phyloP scores from a whole-genome alignment of 2,329 filamentous ascomycete species.

The Colletotrichum acutatum region DNA sequence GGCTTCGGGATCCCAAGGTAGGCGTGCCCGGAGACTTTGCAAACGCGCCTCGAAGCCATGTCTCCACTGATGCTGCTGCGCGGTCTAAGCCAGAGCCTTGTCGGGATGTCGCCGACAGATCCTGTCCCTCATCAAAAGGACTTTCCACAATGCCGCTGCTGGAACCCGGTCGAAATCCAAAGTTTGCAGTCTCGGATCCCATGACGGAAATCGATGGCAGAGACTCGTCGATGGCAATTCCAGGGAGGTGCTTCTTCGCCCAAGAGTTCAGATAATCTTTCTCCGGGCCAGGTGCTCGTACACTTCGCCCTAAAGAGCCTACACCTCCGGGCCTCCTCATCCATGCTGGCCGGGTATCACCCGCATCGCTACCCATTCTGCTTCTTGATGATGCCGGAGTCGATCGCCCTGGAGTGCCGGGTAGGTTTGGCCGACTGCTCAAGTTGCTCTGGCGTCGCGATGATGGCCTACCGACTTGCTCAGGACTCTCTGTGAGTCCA shows the following conservation, averaged over 20 bases:
- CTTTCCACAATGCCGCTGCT: conserved; percentile 60
- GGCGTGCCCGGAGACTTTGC: conserved; percentile 68
- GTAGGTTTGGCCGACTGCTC: conserved; percentile 44
- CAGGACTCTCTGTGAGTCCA: conserved; percentile 27
- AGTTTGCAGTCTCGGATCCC: conserved; percentile 68
- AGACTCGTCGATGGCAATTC: conserved; percentile 74
- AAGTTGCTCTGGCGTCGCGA: conserved; percentile 58
- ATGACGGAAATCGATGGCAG: conserved; percentile 74
- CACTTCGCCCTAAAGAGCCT: conserved; percentile 79
- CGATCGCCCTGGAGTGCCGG: conserved; percentile 42
- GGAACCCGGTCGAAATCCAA: conserved; percentile 60
- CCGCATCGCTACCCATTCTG: conserved; percentile 50
- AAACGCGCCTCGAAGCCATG: conserved; percentile 88
- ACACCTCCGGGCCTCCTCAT: conserved; percentile 89
- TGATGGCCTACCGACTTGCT: conserved; percentile 37
- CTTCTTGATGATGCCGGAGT: conserved; percentile 50
- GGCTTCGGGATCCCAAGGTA: conserved; percentile 48
- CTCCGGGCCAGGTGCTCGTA: conserved; percentile 82
- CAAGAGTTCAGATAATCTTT: conserved; percentile 87
- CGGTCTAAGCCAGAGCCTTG: conserved; percentile 76
- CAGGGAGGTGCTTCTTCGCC: conserved; percentile 84
- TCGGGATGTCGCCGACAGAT: conserved; percentile 52
- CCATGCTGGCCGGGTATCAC: conserved; percentile 63
- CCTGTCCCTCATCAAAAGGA: conserved; percentile 59
- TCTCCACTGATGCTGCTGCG: conserved; percentile 87